Percentiles rank a stretch among this genome's conserved stretches.
Evolutionary conservation across 2,329 filamentous ascomycete species (phyloP).

Genomic region (Arachnomyces sp.): DNA sequence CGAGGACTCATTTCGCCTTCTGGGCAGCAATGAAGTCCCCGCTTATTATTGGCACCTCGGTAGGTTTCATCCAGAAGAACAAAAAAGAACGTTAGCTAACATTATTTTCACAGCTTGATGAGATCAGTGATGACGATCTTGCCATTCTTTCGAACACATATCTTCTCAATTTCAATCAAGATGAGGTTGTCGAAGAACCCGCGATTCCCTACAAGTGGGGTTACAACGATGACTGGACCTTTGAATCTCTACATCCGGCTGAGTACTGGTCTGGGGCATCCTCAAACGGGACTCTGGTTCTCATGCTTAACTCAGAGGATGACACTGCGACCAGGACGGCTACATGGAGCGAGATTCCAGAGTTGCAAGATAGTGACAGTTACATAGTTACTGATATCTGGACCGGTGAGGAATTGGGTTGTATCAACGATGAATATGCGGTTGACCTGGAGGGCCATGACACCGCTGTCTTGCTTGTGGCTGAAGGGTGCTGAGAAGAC

Average conservation of each 20-base stretch:
- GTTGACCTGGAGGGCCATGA: constrained; percentile 2
- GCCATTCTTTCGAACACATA: constrained; percentile 37
- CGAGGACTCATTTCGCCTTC: constrained; percentile 44
- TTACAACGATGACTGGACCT: constrained; percentile 28
- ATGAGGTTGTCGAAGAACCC: constrained; percentile 34
- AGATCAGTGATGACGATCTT: constrained; percentile 30
- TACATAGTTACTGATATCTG: constrained; percentile 9
- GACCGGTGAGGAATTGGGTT: constrained; percentile 11
- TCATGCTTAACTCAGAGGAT: constrained; percentile 15
- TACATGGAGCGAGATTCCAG: background rate
- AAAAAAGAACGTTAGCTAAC: constrained; percentile 5
- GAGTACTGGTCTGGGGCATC: constrained; percentile 31
- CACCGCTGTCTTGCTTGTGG: constrained; percentile 7
- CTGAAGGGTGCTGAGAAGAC: background rate
- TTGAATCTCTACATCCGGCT: constrained; percentile 25
- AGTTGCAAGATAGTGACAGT: constrained; percentile 14
- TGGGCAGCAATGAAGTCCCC: constrained; percentile 48
- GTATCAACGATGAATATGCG: background rate
- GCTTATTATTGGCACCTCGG: constrained; percentile 41
- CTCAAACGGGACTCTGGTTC: constrained; percentile 21
- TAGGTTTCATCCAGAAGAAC: constrained; percentile 12
- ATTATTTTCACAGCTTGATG: constrained; percentile 21
- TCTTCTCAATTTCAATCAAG: constrained; percentile 41
- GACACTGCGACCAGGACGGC: constrained; percentile 6
- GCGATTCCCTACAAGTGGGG: constrained; percentile 37